A percentile compares a stretch with the other conserved stretches of the same genome.
Evolutionary conservation across 1,284 basidiomycete genomes (phyloP).

Genomic region (Porodaedalea pini): DNA sequence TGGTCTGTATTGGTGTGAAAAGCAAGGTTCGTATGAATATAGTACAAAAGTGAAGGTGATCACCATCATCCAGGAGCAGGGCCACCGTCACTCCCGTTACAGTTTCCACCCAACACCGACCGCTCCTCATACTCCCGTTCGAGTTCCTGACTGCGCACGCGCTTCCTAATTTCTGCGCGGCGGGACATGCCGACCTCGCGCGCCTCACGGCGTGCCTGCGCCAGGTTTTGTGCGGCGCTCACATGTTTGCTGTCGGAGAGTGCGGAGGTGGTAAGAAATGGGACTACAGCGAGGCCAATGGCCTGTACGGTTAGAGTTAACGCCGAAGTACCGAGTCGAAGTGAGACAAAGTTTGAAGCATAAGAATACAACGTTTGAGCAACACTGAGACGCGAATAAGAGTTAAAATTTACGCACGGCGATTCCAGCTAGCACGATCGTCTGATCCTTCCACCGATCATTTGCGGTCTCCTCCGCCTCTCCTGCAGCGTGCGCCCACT

Average conservation of each 20-base stretch:
- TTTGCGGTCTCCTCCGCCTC: conserved; percentile 25
- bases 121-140: conserved; percentile 13
- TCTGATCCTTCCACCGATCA: conserved; percentile 38
- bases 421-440: conserved; percentile 38
- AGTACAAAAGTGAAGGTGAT: too few relatives aligned
- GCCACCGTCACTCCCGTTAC: neutral
- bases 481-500: conserved; percentile 16
- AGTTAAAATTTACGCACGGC: conserved; percentile 30
- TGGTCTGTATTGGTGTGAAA: too few relatives aligned
- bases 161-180: conserved; percentile 37
- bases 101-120: neutral
- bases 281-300: conserved; percentile 33
- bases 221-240: conserved; percentile 40
- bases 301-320: conserved; percentile 26
- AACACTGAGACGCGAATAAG: neutral
- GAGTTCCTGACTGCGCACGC: conserved; percentile 33
- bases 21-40: too few relatives aligned
- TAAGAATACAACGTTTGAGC: neutral
- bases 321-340: neutral
- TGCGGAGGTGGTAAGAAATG: conserved; percentile 25
- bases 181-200: conserved; percentile 38
- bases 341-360: neutral
- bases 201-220: conserved; percentile 41
- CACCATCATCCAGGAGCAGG: too few relatives aligned
- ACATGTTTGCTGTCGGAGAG: conserved; percentile 29